Percentiles rank a stretch among this genome's conserved stretches.
Conservation (phyloP, 805 yeast genomes). For the Kodamaea fukazawae region DNA sequence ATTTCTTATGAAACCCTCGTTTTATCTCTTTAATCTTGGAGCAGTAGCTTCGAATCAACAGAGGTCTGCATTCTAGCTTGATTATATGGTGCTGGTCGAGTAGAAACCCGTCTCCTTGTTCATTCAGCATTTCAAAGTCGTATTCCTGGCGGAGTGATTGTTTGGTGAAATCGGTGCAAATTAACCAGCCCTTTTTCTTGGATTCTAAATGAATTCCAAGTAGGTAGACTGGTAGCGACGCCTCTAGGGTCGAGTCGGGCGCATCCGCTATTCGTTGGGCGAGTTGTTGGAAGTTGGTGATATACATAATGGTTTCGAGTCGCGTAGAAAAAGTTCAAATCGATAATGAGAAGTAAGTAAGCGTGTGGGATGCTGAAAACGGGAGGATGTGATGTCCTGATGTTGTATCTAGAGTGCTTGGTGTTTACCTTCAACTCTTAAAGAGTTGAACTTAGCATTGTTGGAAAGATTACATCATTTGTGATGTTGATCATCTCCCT, state of each 20-base stretch:
- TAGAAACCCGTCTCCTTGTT: too few relatives aligned
- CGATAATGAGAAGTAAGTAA: slow-evolving; percentile 8
- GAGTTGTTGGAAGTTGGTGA: too few relatives aligned
- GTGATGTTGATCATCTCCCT: too few relatives aligned
- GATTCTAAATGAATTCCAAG: slow-evolving; percentile 6
- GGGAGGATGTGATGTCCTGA: too few relatives aligned
- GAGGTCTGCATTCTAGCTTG: slow-evolving; percentile 4
- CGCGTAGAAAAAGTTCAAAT: not conserved
- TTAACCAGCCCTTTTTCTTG: slow-evolving; percentile 6
- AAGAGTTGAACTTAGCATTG: too few relatives aligned
- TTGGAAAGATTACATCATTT: too few relatives aligned
- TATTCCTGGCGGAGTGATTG: not conserved
- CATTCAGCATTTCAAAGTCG: not conserved
- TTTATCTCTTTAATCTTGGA: slow-evolving; percentile 5
- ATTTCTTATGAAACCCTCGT: not conserved
- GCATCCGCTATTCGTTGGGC: too few relatives aligned
- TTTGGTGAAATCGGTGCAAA: slow-evolving; percentile 12
- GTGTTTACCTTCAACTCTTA: too few relatives aligned
- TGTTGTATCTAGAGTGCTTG: too few relatives aligned
- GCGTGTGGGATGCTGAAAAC: too few relatives aligned
- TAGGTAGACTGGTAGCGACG: slow-evolving; percentile 10
- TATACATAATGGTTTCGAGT: not conserved
- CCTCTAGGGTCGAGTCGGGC: slow-evolving; percentile 3
- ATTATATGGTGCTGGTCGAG: not conserved
- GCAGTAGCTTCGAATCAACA: slow-evolving; percentile 4